These are phyloP conservation scores for Coemansia sp. DNA, from an alignment of 192 early-diverging fungal genomes.

Conservation along the genomic window DNA sequence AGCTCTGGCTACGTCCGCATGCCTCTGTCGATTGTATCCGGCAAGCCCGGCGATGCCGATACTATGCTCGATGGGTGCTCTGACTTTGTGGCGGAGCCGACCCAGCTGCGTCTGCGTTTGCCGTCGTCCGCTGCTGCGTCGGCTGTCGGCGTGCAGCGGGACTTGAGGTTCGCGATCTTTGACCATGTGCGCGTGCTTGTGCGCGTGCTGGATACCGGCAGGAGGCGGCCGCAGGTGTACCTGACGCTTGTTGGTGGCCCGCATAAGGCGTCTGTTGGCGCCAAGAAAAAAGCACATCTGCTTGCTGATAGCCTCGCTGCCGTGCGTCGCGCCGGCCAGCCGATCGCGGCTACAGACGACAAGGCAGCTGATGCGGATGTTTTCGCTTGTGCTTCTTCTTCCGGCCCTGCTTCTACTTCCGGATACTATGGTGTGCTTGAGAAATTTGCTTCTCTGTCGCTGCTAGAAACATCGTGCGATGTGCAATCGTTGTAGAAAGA, in stretches of 20 bases:
- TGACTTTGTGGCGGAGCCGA: slow-evolving; percentile 45
- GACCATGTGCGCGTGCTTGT: slow-evolving; percentile 63
- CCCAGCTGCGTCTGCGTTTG: slow-evolving; percentile 22
- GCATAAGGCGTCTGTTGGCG: not conserved
- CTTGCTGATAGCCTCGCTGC: not conserved
- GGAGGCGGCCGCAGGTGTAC: slow-evolving; percentile 62
- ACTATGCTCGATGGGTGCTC: slow-evolving; percentile 54
- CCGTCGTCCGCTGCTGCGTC: not conserved
- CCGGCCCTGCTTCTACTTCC: not conserved
- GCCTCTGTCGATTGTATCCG: slow-evolving; percentile 61
- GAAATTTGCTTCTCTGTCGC: slow-evolving; percentile 49
- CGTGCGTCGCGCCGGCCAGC: too few species aligned
- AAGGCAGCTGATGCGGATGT: not conserved
- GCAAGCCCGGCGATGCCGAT: slow-evolving; percentile 40
- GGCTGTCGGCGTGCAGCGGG: not conserved
- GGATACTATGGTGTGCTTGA: slow-evolving; percentile 50
- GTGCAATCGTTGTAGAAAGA: slow-evolving; percentile 11
- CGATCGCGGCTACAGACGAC: too few species aligned
- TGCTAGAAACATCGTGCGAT: slow-evolving; percentile 37
- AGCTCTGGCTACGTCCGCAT: slow-evolving; percentile 55
- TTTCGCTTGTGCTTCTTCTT: not conserved
- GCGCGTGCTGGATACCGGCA: slow-evolving; percentile 58
- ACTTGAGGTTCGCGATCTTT: slow-evolving; percentile 58
- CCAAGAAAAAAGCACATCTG: slow-evolving; percentile 8
- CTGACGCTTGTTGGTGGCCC: slow-evolving; percentile 61